Evolutionary conservation across 208 protist species (phyloP).

Genomic region (Crithidia mellificae): DNA sequence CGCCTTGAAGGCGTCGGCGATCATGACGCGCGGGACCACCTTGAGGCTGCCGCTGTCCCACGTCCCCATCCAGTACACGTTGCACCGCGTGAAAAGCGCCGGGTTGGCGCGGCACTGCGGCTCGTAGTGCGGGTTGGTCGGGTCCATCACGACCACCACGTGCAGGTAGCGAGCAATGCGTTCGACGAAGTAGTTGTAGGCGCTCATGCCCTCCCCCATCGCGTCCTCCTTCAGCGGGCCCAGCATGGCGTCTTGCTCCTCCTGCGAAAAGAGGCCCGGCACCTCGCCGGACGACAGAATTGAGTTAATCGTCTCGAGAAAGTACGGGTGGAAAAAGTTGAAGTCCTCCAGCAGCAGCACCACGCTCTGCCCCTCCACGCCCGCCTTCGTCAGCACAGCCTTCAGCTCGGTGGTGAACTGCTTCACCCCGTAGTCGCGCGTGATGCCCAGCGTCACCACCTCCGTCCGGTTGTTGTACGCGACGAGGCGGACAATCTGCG

Average conservation of each 20-base stretch:
- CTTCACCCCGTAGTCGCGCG: slow-evolving; percentile 92
- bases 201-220: slow-evolving; percentile 74
- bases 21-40: slow-evolving; percentile 87
- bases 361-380: slow-evolving; percentile 87
- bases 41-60: slow-evolving; percentile 92
- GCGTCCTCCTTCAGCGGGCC: slow-evolving; percentile 92
- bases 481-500: slow-evolving; percentile 91
- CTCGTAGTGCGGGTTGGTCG: slow-evolving; percentile 92
- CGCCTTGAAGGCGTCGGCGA: slow-evolving; percentile 77
- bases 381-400: slow-evolving; percentile 85
- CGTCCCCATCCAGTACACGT: slow-evolving; percentile 95
- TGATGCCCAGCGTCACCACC: slow-evolving; percentile 90
- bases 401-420: slow-evolving; percentile 95
- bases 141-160: slow-evolving; percentile 95
- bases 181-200: slow-evolving; percentile 91
- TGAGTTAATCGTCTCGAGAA: slow-evolving; percentile 96
- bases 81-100: slow-evolving; percentile 95
- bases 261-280: slow-evolving; percentile 94
- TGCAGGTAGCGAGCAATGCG: slow-evolving; percentile 93
- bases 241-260: slow-evolving; percentile 96
- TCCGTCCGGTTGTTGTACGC: slow-evolving; percentile 91
- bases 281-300: slow-evolving; percentile 96
- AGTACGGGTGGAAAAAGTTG: slow-evolving; percentile 89
- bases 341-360: slow-evolving; percentile 96
- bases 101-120: slow-evolving; percentile 94